Percentiles rank a stretch among this genome's conserved stretches.
Conservation (phyloP, 345 rosid genomes). For the Hibiscus mutabilis region DNA sequence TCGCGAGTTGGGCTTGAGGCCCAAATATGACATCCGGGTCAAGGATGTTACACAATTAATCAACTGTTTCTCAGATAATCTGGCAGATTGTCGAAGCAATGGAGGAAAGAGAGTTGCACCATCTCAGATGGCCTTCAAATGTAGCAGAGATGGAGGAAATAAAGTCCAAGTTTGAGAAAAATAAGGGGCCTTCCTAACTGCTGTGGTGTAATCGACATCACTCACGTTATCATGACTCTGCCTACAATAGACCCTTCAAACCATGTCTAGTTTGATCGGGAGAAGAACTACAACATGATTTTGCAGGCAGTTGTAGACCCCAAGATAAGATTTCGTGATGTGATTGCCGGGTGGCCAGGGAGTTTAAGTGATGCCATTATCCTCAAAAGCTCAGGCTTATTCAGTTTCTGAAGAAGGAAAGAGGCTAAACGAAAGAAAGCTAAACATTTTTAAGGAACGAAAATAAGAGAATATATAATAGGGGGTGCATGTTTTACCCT, state of each 20-base stretch:
- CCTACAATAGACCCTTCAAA: constrained; percentile 51
- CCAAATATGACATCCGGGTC: too few species aligned
- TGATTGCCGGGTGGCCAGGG: constrained; percentile 64
- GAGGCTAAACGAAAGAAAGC: constrained; percentile 39
- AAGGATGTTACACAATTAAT: too few species aligned
- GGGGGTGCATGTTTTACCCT: constrained; percentile 59
- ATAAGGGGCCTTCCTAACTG: constrained; percentile 59
- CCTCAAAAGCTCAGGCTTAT: constrained; percentile 55
- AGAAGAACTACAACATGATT: constrained; percentile 68
- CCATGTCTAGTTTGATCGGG: constrained; percentile 53
- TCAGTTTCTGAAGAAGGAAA: constrained; percentile 51
- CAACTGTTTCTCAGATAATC: constrained; percentile 69
- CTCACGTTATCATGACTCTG: constrained; percentile 59
- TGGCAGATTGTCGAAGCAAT: constrained; percentile 75
- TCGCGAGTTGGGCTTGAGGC: too few species aligned
- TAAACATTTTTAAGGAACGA: constrained; percentile 32
- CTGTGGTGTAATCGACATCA: constrained; percentile 60
- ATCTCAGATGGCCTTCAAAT: constrained; percentile 58
- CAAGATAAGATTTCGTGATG: constrained; percentile 62
- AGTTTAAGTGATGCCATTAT: constrained; percentile 53
- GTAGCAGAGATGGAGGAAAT: constrained; percentile 39
- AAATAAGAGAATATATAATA: constrained; percentile 48
- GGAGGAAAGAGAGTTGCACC: constrained; percentile 60
- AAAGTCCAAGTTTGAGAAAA: constrained; percentile 57
- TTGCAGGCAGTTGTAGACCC: constrained; percentile 67